Evolutionary conservation across 352 stramenopile genomes (phyloP), one percentile per base, ranked within the genome.

Genomic region (Phytopythium aichiense): DNA sequence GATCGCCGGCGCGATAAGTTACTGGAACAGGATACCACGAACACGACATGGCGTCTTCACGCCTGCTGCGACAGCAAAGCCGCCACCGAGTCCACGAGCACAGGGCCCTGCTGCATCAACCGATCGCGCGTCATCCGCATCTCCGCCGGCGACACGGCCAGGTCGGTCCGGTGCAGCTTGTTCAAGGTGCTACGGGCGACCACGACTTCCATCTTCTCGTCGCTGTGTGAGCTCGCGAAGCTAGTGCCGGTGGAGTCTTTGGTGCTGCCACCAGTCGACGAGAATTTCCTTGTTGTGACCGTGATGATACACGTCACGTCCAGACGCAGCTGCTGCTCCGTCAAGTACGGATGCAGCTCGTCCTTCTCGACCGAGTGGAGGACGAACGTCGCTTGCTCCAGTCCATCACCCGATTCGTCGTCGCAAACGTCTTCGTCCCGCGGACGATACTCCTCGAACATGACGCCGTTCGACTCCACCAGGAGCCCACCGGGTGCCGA

Each of bases 331-430:
- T 69, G 71, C 20, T 68, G 40, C 25, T 65, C 31, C 0, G 69
- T 43, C n/a, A 63, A 42, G 50, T 68, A 77, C 46, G 66, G 66
- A 16, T 76, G 68, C 54, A 76, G 38, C 1, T 82, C 69, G 38
- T 82, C 71, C 33, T 67, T 67, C 16, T 76, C 74, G 15, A 79
- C 63, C 8, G 38, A 69, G 53, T 79, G 71, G 48, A 69, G 61
- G 2, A 68, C 69, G 15, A 76, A 63, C 22, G 67, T 48, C 18
- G 61, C 66, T 40, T 68, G 71, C 37, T 73, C 69, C 1, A 51
- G 60, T 5, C 62, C 66, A 35, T 56, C 58, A 5, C 58, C 63
- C 37, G 62, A 68, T 46, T 69, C 63, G 2, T 73, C 66, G 35
- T 54, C 28, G 25, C 49, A 23, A 16, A 20, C 49, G 15, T 38